Evolutionary conservation across 306 rosid genomes (phyloP).

Genomic region (Dalbergia cochinchinensis): DNA sequence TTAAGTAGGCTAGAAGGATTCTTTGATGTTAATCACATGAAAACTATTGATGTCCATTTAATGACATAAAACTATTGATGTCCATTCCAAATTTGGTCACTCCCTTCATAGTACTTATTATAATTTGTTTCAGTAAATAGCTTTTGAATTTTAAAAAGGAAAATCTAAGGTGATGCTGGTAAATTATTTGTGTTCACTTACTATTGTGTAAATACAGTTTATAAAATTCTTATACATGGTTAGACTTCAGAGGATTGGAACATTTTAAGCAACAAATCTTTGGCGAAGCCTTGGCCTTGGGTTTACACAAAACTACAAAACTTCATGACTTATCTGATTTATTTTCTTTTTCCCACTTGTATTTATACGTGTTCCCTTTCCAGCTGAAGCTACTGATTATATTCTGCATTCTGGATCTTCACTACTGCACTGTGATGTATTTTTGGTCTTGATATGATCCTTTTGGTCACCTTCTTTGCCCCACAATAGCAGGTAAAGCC

Average conservation of each 20-base stretch:
- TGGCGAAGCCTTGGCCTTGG: background rate
- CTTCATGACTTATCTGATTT: background rate
- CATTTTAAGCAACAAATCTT: background rate
- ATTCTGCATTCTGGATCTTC: slow-evolving; percentile 40
- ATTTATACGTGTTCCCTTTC: slow-evolving; percentile 25
- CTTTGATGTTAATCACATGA: slow-evolving; percentile 36
- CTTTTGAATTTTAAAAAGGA: background rate
- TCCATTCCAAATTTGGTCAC: slow-evolving; percentile 26
- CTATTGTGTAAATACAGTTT: background rate
- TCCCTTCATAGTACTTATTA: background rate
- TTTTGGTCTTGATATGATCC: slow-evolving; percentile 49
- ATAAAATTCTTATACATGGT: background rate
- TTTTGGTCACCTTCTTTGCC: slow-evolving; percentile 74
- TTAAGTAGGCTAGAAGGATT: slow-evolving; percentile 47
- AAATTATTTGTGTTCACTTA: background rate
- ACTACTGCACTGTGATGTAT: slow-evolving; percentile 28
- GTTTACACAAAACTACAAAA: background rate
- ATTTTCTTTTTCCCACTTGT: slow-evolving; percentile 12
- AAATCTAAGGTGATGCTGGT: background rate
- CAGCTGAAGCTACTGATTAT: background rate
- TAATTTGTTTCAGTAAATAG: background rate
- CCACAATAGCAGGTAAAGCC: slow-evolving; percentile 81
- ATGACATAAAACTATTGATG: slow-evolving; percentile 31
- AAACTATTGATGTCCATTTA: slow-evolving; percentile 30
- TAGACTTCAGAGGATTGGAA: background rate